Conservation (phyloP, 176 grass and related monocot genomes). For the Eragrostis curvula region DNA sequence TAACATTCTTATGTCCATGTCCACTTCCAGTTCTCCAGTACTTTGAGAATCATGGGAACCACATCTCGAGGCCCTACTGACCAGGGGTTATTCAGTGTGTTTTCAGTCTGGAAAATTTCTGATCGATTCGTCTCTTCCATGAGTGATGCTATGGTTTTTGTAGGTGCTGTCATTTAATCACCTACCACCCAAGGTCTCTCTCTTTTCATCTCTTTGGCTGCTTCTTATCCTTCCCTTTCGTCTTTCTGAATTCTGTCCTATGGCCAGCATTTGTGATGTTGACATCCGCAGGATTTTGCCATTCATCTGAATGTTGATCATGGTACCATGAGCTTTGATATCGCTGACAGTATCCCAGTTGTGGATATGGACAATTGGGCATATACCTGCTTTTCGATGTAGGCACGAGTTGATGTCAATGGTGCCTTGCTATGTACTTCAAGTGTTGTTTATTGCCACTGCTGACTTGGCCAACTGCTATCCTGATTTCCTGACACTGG, state of each 20-base stretch:
- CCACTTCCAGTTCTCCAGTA: constrained; percentile 15
- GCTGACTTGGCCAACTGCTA: constrained; percentile 11
- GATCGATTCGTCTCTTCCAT: constrained; percentile 21
- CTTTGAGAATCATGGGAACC: constrained; percentile 22
- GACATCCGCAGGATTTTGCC: constrained; percentile 17
- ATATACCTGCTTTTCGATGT: constrained; percentile 15
- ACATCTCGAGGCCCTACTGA: constrained; percentile 18
- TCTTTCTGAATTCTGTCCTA: constrained; percentile 20
- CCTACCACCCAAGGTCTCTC: constrained; percentile 32
- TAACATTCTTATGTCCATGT: constrained; percentile 4
- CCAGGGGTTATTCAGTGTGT: constrained; percentile 21
- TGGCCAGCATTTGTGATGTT: constrained; percentile 27
- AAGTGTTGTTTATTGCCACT: constrained; percentile 1
- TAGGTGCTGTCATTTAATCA: constrained; percentile 44
- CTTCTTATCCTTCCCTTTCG: constrained; percentile 29
- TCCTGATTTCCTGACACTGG: not conserved
- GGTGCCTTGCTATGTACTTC: constrained; percentile 27
- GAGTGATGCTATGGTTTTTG: constrained; percentile 26
- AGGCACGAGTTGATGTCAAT: not conserved
- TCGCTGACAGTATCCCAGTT: constrained; percentile 6
- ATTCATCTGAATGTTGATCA: constrained; percentile 31
- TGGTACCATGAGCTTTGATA: constrained; percentile 15
- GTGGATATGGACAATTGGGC: constrained; percentile 14
- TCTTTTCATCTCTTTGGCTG: constrained; percentile 47
- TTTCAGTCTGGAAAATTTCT: constrained; percentile 24